Conservation (phyloP, 73 alveolate species). For the Blepharisma stoltei region DNA sequence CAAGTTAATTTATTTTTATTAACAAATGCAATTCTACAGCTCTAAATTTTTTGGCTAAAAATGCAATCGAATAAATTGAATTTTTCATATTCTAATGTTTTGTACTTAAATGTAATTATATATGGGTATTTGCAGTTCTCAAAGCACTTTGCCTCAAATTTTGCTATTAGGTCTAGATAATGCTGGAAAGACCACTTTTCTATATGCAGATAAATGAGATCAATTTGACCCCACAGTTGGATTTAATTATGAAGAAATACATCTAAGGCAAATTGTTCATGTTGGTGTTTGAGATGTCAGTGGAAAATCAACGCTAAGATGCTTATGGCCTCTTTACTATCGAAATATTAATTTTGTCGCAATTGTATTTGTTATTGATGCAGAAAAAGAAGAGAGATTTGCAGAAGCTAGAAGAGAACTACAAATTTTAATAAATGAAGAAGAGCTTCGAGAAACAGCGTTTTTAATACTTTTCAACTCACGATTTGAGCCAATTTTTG, state of each 20-base stretch:
- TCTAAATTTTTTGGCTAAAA: no score
- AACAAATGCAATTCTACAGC: no score
- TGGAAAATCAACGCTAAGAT: slow-evolving; percentile 23
- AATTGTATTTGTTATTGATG: slow-evolving; percentile 29
- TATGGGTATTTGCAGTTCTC: slow-evolving; percentile 22
- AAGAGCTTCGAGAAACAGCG: slow-evolving; percentile 26
- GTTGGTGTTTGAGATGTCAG: slow-evolving; percentile 34
- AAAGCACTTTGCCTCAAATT: neutral
- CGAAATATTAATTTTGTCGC: neutral
- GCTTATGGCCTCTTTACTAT: slow-evolving; percentile 25
- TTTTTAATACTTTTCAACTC: slow-evolving; percentile 13
- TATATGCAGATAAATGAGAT: slow-evolving; percentile 25
- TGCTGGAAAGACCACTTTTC: slow-evolving; percentile 33
- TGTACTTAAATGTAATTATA: neutral
- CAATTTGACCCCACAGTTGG: slow-evolving; percentile 27
- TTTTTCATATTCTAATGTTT: no score
- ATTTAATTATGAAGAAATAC: slow-evolving; percentile 28
- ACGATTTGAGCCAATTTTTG: neutral
- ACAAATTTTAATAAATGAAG: slow-evolving; percentile 20
- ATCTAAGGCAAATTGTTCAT: neutral
- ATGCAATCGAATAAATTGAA: no score
- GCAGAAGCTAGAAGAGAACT: slow-evolving; percentile 29
- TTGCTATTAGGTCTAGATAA: slow-evolving; percentile 19
- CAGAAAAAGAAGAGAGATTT: slow-evolving; percentile 26
- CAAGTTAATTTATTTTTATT: no score